Conservation (phyloP, 352 stramenopile genomes). For the Phytophthora macrochlamydospora region DNA sequence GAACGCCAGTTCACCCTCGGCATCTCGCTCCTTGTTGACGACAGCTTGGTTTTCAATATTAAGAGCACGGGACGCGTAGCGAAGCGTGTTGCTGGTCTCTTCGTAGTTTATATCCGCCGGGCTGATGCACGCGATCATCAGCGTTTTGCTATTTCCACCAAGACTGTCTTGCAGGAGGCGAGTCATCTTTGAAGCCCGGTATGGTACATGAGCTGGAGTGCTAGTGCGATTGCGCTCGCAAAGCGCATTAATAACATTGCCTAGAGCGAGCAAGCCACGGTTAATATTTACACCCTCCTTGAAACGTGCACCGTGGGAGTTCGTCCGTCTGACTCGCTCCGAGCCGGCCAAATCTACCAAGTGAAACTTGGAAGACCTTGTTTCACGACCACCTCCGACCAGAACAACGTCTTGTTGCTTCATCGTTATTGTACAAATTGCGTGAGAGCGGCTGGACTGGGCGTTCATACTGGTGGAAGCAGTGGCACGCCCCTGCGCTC, state of each 20-base stretch:
- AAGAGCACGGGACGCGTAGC: slow-evolving; percentile 95
- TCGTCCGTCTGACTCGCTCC: slow-evolving; percentile 92
- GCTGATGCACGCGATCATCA: slow-evolving; percentile 90
- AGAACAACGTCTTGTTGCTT: slow-evolving; percentile 55
- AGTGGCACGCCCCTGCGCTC: slow-evolving; percentile 56
- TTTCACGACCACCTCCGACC: slow-evolving; percentile 34
- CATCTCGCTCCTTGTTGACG: slow-evolving; percentile 96
- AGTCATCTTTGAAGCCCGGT: slow-evolving; percentile 92
- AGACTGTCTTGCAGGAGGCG: slow-evolving; percentile 89
- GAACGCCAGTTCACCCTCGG: slow-evolving; percentile 70
- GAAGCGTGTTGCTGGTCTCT: slow-evolving; percentile 97
- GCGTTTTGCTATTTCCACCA: slow-evolving; percentile 90
- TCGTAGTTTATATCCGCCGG: slow-evolving; percentile 84
- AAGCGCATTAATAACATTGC: slow-evolving; percentile 95
- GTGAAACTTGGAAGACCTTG: slow-evolving; percentile 89
- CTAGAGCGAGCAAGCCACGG: slow-evolving; percentile 92
- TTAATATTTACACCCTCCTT: slow-evolving; percentile 96
- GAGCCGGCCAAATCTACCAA: slow-evolving; percentile 96
- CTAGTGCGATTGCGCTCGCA: slow-evolving; percentile 76
- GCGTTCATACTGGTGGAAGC: slow-evolving; percentile 78
- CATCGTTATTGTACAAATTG: slow-evolving; percentile 90
- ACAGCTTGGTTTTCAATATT: slow-evolving; percentile 98
- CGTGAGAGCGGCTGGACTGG: slow-evolving; percentile 86
- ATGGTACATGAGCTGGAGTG: slow-evolving; percentile 68
- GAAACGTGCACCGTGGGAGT: slow-evolving; percentile 83